These are phyloP conservation scores for Chaetomiaceae sp. DNA, from an alignment of 2,329 filamentous ascomycete species.

Conservation along the genomic window DNA sequence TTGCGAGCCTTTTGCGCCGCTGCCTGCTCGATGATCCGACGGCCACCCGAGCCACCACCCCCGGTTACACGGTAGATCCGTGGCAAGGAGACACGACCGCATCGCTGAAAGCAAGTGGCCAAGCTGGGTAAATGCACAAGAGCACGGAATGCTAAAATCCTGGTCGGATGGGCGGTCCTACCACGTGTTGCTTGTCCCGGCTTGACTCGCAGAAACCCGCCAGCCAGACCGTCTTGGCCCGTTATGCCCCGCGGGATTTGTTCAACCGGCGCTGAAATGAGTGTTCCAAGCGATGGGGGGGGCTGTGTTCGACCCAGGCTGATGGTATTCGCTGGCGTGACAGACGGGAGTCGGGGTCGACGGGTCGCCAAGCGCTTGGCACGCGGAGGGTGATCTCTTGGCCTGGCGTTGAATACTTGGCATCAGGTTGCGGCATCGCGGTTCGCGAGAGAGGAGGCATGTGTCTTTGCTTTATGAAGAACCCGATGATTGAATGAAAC, in stretches of 20 bases:
- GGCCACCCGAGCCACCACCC: not conserved
- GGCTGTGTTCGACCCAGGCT: constrained; percentile 15
- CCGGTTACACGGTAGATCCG: too few relatives aligned
- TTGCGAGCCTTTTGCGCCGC: too few relatives aligned
- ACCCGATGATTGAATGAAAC: not conserved
- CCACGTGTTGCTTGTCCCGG: constrained; percentile 4
- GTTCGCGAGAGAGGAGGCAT: not conserved
- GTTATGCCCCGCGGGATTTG: not conserved
- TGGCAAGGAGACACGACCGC: not conserved
- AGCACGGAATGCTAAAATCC: not conserved
- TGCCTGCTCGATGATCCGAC: too few relatives aligned
- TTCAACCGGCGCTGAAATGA: constrained; percentile 6
- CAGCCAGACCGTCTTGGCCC: constrained; percentile 5
- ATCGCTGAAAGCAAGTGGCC: too few relatives aligned
- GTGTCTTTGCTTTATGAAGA: not conserved
- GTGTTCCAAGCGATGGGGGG: constrained; percentile 12
- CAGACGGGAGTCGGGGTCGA: constrained; percentile 17
- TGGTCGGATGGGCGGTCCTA: not conserved
- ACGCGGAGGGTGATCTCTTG: constrained; percentile 28
- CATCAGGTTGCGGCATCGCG: constrained; percentile 3
- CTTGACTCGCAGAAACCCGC: not conserved
- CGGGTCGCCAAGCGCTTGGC: constrained; percentile 27
- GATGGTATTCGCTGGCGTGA: constrained; percentile 16
- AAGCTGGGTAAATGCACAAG: not conserved
- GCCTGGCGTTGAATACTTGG: constrained; percentile 19